Evolutionary conservation across 2,329 filamentous ascomycete genomes (phyloP), one percentile per base, ranked within the genome.

Genomic region (Botrytis medusae): DNA sequence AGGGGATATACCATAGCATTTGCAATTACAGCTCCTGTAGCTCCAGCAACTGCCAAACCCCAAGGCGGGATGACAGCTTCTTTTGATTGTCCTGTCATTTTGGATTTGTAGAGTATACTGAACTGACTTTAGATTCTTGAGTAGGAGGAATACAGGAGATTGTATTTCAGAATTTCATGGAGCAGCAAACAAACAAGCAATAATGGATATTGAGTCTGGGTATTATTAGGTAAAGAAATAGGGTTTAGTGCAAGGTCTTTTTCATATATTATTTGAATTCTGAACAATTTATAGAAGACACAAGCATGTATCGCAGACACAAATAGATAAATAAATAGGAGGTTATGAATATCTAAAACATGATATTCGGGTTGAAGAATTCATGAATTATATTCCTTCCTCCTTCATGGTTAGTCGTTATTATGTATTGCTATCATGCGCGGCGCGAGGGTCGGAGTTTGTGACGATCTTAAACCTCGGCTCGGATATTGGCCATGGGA

Each of bases 1-100:
- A 99, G 87, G 64, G 96, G 96, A 83, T 99, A 99, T 73, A 98
- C 95, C 76, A 98, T 85, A 62, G 95, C 93, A 86, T 99, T 99
- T 74, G 96, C 96, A 74, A 99, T 87, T 54, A 98, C 94, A 64
- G 96, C 96, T 75, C 96, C 96, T 32, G 93, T 93, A 70, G 96
- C 94, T 79, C 96, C 96, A 76, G 96, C 95, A 77, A 97, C 90
- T 72, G 96, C 96, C 81, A 92, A 91, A 72, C 95, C 95, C 95
- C 95, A 98, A 72, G 96, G 93, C 60, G 96, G 94, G 74, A 98
- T 77, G 86, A 75, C 40, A 42, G 77, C 79, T 68, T 81, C 79
- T 73, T 82, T 82, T 54, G 81, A 81, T 74, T 79, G 77, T 68
- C 73, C 77, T 67, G 79, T 76, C 79, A 80, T 80, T 32, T 12